Evolutionary conservation across 2,329 filamentous ascomycete species (phyloP).

Genomic region (Xylariaceae sp.): DNA sequence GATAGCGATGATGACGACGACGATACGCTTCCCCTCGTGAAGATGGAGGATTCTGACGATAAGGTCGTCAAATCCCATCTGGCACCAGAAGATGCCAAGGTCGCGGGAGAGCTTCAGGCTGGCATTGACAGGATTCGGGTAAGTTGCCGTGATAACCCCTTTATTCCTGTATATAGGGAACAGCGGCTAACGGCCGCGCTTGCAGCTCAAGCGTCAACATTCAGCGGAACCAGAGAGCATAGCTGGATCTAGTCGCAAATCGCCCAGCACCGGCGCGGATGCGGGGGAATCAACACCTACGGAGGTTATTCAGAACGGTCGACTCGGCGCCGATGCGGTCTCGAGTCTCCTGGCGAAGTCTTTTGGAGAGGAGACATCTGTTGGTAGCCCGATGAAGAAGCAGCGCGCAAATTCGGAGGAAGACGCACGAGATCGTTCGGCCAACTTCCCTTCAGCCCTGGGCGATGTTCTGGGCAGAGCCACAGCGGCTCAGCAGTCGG

Average conservation of each 20-base stretch:
- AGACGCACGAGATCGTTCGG: conserved; percentile 31
- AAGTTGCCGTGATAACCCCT: conserved; percentile 28
- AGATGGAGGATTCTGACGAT: conserved; percentile 58
- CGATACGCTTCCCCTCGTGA: conserved; percentile 54
- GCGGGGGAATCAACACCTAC: conserved; percentile 33
- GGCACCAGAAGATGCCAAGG: conserved; percentile 63
- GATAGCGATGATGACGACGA: conserved; percentile 75
- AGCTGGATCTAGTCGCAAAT: conserved; percentile 34
- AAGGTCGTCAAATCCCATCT: conserved; percentile 53
- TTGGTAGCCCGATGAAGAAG: conserved; percentile 71
- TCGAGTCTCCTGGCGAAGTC: conserved; percentile 34
- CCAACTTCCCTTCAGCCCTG: conserved; percentile 30
- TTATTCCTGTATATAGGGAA: too few species aligned
- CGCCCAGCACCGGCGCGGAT: conserved; percentile 35
- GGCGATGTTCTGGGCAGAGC: conserved; percentile 32
- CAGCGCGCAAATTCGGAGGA: conserved; percentile 57
- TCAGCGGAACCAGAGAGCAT: conserved; percentile 59
- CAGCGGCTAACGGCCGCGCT: background rate
- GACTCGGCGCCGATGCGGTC: conserved; percentile 24
- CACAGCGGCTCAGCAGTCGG: conserved; percentile 16
- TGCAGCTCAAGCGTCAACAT: conserved; percentile 71
- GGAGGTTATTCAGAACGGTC: conserved; percentile 26
- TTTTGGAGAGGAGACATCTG: conserved; percentile 37
- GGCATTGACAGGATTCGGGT: conserved; percentile 78
- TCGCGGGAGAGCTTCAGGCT: conserved; percentile 68